A percentile compares a stretch with the other conserved stretches of the same genome.
phyloP scores from a whole-genome alignment of 306 rosid species.

The Dryas drummondii region DNA sequence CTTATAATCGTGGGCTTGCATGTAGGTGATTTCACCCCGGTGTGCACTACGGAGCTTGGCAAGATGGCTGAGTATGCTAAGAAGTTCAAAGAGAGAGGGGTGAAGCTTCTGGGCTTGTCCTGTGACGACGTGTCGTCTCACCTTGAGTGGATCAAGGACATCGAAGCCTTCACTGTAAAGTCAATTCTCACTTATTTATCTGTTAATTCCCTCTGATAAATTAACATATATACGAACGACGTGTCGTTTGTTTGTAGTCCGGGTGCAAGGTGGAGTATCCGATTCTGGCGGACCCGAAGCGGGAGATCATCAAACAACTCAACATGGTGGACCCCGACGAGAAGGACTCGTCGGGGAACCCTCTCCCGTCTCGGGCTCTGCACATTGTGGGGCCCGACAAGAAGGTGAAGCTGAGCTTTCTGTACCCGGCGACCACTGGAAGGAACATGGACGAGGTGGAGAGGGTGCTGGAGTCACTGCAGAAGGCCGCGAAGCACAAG shows the following conservation, averaged over 20 bases:
- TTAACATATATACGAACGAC: no score
- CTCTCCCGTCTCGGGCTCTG: constrained; percentile 73
- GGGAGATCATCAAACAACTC: constrained; percentile 71
- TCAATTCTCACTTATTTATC: background rate
- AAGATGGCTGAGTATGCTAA: constrained; percentile 54
- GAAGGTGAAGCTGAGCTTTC: constrained; percentile 73
- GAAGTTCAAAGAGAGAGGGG: constrained; percentile 53
- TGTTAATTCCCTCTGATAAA: background rate
- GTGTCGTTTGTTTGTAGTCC: constrained; percentile 33
- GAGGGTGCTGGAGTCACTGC: constrained; percentile 78
- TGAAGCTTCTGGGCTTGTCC: constrained; percentile 68
- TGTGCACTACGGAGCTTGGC: constrained; percentile 83
- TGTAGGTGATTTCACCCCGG: constrained; percentile 83
- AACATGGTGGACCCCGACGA: constrained; percentile 88
- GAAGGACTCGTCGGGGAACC: constrained; percentile 50
- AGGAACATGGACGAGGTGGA: constrained; percentile 85
- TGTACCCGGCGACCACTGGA: constrained; percentile 76
- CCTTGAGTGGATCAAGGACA: constrained; percentile 73
- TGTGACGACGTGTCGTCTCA: constrained; percentile 65
- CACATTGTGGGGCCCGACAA: constrained; percentile 75
- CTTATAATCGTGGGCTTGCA: background rate
- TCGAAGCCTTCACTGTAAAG: constrained; percentile 66
- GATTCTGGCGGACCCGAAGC: constrained; percentile 54
- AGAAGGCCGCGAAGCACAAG: constrained; percentile 52
- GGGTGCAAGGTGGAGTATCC: constrained; percentile 70